Evolutionary conservation across 1,284 basidiomycete species (phyloP).

Genomic region (Sporisorium exsertum): DNA sequence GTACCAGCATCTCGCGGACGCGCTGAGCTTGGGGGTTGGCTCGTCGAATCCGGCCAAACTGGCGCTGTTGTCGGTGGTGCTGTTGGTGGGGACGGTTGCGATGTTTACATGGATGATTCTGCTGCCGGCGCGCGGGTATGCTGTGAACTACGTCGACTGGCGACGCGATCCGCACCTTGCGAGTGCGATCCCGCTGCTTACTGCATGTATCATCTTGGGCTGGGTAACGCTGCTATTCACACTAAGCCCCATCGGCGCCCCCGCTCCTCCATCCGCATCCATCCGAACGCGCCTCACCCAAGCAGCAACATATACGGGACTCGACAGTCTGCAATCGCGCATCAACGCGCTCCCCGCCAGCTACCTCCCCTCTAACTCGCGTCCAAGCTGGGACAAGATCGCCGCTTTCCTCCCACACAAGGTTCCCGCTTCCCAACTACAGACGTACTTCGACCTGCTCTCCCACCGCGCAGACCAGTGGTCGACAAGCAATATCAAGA

Average conservation of each 20-base stretch:
- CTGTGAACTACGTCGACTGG: slow-evolving; percentile 45
- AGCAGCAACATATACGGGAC: slow-evolving; percentile 18
- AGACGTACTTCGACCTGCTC: slow-evolving; percentile 12
- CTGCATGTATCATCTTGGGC: slow-evolving; percentile 42
- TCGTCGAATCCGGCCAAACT: slow-evolving; percentile 10
- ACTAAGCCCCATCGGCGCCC: slow-evolving; percentile 43
- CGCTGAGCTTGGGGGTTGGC: slow-evolving; percentile 5
- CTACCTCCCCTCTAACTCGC: neutral
- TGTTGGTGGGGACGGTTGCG: slow-evolving; percentile 28
- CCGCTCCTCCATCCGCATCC: slow-evolving; percentile 18
- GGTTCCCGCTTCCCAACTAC: neutral
- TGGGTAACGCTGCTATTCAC: slow-evolving; percentile 35
- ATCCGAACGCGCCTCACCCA: slow-evolving; percentile 16
- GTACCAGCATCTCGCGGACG: slow-evolving; percentile 25
- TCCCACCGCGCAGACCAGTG: slow-evolving; percentile 28
- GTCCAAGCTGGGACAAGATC: neutral
- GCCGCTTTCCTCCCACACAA: neutral
- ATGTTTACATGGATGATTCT: slow-evolving; percentile 40
- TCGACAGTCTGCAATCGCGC: neutral
- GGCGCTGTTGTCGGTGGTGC: slow-evolving; percentile 12
- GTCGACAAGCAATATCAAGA: slow-evolving; percentile 18
- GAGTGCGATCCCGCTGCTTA: slow-evolving; percentile 36
- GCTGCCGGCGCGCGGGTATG: slow-evolving; percentile 34
- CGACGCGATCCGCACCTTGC: slow-evolving; percentile 14
- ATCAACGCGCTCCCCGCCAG: slow-evolving; percentile 16